A percentile compares a stretch with the other conserved stretches of the same genome.
phyloP scores from a whole-genome alignment of 2,329 filamentous ascomycete genomes.

The Apiospora aurea region DNA sequence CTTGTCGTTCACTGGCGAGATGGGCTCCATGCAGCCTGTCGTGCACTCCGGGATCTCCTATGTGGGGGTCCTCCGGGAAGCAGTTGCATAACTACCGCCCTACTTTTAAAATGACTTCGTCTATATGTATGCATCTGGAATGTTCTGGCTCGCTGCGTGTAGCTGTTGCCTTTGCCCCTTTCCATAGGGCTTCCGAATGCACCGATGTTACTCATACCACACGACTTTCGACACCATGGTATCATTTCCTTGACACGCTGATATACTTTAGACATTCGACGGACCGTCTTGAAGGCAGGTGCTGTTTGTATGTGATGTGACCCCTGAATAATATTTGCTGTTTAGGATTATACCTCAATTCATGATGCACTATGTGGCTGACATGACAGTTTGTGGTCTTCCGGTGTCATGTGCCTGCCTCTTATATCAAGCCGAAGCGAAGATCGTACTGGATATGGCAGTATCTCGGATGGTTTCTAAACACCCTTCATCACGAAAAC shows the following conservation, averaged over 20 bases:
- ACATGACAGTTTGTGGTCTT: not conserved
- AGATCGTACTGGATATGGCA: not conserved
- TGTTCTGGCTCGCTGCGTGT: not conserved
- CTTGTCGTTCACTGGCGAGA: not conserved
- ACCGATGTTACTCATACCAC: not conserved
- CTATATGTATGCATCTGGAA: not conserved
- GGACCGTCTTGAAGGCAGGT: not conserved
- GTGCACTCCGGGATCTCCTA: not conserved
- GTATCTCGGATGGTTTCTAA: not conserved
- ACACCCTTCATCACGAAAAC: not conserved
- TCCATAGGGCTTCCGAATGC: not conserved
- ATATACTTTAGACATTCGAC: not conserved
- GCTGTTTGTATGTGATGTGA: not conserved
- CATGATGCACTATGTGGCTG: not conserved
- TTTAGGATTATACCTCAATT: not conserved
- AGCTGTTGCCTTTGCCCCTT: not conserved
- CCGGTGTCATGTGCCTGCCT: not conserved
- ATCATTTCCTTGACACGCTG: not conserved
- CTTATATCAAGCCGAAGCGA: not conserved
- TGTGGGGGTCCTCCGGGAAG: not conserved
- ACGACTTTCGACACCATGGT: not conserved
- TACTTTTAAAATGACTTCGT: slow-evolving; percentile 11
- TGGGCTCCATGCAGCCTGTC: not conserved
- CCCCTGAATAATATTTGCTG: not conserved
- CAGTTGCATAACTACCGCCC: not conserved